Evolutionary conservation across 129 eudicot genomes (phyloP).

Genomic region (Flaveria ramosissima): DNA sequence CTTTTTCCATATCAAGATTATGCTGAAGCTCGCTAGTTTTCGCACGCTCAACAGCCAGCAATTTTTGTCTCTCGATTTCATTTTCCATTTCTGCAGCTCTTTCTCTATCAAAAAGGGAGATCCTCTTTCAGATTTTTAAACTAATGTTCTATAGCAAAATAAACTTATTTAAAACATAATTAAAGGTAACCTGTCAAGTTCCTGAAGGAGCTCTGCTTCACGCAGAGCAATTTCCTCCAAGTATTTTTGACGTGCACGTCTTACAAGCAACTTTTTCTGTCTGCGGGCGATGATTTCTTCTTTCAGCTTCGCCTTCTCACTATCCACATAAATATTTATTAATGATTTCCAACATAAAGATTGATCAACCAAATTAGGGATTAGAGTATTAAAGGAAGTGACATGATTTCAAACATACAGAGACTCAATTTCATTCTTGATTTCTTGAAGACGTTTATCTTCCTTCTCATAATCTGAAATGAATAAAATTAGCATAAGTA

Average conservation of each 20-base stretch:
- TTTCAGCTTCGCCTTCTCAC: slow-evolving; percentile 76
- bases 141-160: neutral
- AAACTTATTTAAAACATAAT: neutral
- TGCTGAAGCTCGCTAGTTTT: slow-evolving; percentile 89
- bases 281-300: slow-evolving; percentile 81
- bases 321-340: slow-evolving; percentile 23
- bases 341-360: slow-evolving; percentile 11
- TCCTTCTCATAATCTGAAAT: slow-evolving; percentile 57
- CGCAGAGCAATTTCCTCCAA: slow-evolving; percentile 79
- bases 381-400: slow-evolving; percentile 4
- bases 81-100: slow-evolving; percentile 72
- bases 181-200: slow-evolving; percentile 77
- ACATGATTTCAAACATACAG: slow-evolving; percentile 52
- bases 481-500: slow-evolving; percentile 18
- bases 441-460: slow-evolving; percentile 74
- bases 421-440: slow-evolving; percentile 66
- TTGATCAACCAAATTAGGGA: slow-evolving; percentile 4
- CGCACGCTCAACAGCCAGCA: slow-evolving; percentile 80
- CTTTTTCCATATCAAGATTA: slow-evolving; percentile 89
- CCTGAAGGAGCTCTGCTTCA: slow-evolving; percentile 83
- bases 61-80: slow-evolving; percentile 85
- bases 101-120: slow-evolving; percentile 53
- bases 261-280: slow-evolving; percentile 70
- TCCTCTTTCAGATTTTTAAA: slow-evolving; percentile 1
- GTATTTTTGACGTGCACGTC: slow-evolving; percentile 70